Evolutionary conservation across 805 yeast genomes (phyloP).

Genomic region (Ogataea neopini): DNA sequence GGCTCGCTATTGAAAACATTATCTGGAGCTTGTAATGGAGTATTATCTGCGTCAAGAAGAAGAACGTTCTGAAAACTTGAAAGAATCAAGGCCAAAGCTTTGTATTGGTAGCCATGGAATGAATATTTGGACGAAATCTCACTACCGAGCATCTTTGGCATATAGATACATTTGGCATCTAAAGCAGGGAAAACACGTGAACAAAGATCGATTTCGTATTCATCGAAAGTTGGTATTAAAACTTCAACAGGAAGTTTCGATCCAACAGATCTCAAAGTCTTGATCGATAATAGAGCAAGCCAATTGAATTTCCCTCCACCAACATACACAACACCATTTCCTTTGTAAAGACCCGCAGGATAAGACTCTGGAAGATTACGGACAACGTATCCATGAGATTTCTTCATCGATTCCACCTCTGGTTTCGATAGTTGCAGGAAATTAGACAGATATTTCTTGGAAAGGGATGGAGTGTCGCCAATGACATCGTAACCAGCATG

Average conservation of each 20-base stretch:
- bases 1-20: conserved; percentile 57
- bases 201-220: conserved; percentile 71
- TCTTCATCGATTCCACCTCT: conserved; percentile 46
- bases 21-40: conserved; percentile 65
- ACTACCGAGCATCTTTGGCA: conserved; percentile 59
- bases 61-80: conserved; percentile 69
- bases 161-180: conserved; percentile 63
- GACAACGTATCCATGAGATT: conserved; percentile 48
- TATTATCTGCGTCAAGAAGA: conserved; percentile 71
- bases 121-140: conserved; percentile 43
- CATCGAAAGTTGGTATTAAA: conserved; percentile 68
- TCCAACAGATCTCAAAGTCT: conserved; percentile 61
- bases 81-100: conserved; percentile 63
- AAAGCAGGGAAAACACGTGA: conserved; percentile 55
- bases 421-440: conserved; percentile 47
- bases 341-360: conserved; percentile 47
- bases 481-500: conserved; percentile 53
- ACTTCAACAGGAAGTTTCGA: conserved; percentile 77
- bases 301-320: conserved; percentile 81
- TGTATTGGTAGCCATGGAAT: conserved; percentile 63
- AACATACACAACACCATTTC: conserved; percentile 65
- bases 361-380: conserved; percentile 46
- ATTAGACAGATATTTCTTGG: conserved; percentile 52
- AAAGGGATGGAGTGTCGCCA: conserved; percentile 42
- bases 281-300: conserved; percentile 62